Conservation (phyloP, 2,329 filamentous ascomycete species). For the Fusarium austroafricanum region DNA sequence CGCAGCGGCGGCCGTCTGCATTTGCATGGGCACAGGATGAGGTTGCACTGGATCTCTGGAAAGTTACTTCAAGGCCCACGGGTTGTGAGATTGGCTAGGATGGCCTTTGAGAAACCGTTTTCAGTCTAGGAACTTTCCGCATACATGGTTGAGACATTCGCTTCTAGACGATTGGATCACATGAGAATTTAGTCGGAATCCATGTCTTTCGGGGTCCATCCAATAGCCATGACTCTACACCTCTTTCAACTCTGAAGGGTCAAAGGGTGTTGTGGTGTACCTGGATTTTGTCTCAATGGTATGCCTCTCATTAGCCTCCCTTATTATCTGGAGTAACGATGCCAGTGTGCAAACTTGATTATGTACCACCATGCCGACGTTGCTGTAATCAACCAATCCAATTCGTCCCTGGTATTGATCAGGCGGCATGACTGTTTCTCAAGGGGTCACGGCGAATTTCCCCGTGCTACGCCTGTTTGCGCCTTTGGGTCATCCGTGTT, state of each 20-base stretch:
- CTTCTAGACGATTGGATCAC: slow-evolving; percentile 27
- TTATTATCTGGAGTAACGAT: slow-evolving; percentile 28
- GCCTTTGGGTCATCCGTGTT: slow-evolving; percentile 26
- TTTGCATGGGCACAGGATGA: slow-evolving; percentile 23
- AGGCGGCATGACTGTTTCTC: slow-evolving; percentile 27
- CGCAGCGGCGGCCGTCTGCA: slow-evolving; percentile 30
- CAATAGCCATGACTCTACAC: slow-evolving; percentile 22
- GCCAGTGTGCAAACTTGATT: slow-evolving; percentile 14
- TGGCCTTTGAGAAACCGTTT: slow-evolving; percentile 5
- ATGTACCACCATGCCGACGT: slow-evolving; percentile 40
- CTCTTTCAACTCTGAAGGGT: background rate
- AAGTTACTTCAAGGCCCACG: slow-evolving; percentile 14
- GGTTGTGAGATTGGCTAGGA: slow-evolving; percentile 13
- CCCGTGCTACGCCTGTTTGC: slow-evolving; percentile 27
- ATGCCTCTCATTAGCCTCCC: slow-evolving; percentile 34
- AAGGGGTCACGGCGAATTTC: slow-evolving; percentile 27
- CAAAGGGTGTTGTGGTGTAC: slow-evolving; percentile 12
- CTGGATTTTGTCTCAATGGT: slow-evolving; percentile 28
- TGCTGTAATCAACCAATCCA: slow-evolving; percentile 12
- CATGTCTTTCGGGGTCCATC: slow-evolving; percentile 26
- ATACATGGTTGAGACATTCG: slow-evolving; percentile 23
- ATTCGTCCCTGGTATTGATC: slow-evolving; percentile 9
- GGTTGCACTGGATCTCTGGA: slow-evolving; percentile 36
- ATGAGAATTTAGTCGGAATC: slow-evolving; percentile 24
- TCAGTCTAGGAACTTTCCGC: slow-evolving; percentile 28